These are phyloP conservation scores for Fragaria ananassa DNA, from an alignment of 306 rosid genomes.

Conservation along the genomic window DNA sequence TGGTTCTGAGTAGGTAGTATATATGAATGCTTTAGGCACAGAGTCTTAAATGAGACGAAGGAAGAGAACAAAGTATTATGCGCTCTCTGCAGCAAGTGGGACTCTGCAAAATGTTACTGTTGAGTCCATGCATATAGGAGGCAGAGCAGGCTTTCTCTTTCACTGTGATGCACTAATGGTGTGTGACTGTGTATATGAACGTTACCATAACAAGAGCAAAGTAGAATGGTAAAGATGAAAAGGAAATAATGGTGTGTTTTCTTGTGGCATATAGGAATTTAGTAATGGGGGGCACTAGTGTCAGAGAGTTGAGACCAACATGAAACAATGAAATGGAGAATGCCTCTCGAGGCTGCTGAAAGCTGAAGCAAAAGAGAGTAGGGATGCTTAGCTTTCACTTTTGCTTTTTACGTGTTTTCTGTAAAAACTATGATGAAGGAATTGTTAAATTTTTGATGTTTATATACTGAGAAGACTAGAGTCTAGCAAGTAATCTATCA, in stretches of 20 bases:
- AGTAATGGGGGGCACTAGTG: constrained; percentile 20
- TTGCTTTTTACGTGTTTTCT: constrained; percentile 17
- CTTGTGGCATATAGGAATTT: constrained; percentile 33
- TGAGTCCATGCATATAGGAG: constrained; percentile 40
- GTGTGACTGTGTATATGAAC: neutral
- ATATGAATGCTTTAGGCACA: constrained; percentile 11
- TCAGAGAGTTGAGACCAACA: constrained; percentile 28
- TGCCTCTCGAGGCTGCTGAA: constrained; percentile 47
- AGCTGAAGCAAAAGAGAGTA: constrained; percentile 29
- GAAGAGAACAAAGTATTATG: constrained; percentile 12
- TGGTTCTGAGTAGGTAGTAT: constrained; percentile 18
- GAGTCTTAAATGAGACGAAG: constrained; percentile 15
- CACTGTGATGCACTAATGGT: neutral
- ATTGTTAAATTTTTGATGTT: neutral
- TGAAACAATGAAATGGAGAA: constrained; percentile 18
- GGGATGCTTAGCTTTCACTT: constrained; percentile 19
- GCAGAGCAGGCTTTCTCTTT: constrained; percentile 15
- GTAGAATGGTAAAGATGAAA: constrained; percentile 15
- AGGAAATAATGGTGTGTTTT: constrained; percentile 19
- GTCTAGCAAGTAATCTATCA: neutral
- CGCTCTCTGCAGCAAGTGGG: constrained; percentile 13
- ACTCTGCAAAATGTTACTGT: neutral
- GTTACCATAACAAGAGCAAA: constrained; percentile 12
- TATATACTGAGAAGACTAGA: neutral
- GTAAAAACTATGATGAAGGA: neutral